Conservation (phyloP, 2,329 filamentous ascomycete species). For the Volutella citrinella region DNA sequence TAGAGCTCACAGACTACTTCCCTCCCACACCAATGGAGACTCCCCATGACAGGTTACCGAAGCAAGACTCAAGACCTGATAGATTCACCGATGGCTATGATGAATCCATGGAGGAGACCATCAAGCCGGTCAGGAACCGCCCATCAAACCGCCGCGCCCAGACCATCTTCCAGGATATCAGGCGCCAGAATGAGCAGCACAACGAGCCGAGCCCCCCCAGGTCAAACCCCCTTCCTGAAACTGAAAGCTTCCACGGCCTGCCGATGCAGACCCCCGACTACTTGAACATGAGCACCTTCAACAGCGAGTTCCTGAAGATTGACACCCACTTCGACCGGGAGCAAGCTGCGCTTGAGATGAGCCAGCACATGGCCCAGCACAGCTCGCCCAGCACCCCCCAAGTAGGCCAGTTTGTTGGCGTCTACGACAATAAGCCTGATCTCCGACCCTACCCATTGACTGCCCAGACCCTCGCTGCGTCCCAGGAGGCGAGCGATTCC, state of each 20-base stretch:
- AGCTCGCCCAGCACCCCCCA: conserved; percentile 52
- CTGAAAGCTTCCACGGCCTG: conserved; percentile 44
- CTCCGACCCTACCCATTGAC: conserved; percentile 29
- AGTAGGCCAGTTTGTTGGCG: conserved; percentile 38
- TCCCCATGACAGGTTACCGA: conserved; percentile 47
- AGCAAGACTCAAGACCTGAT: conserved; percentile 39
- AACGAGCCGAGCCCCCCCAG: conserved; percentile 54
- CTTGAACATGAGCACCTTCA: conserved; percentile 50
- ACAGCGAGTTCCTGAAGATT: conserved; percentile 42
- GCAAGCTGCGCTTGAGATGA: conserved; percentile 38
- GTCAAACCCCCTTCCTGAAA: conserved; percentile 46
- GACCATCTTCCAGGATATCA: conserved; percentile 58
- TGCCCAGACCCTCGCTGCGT: conserved; percentile 16
- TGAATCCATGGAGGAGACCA: conserved; percentile 64
- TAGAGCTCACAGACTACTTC: conserved; percentile 54
- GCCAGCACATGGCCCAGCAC: conserved; percentile 44
- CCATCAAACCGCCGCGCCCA: conserved; percentile 41
- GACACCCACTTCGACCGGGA: conserved; percentile 31
- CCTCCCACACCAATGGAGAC: conserved; percentile 68
- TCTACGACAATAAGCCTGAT: conserved; percentile 44
- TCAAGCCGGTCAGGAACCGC: conserved; percentile 51
- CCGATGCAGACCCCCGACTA: conserved; percentile 55
- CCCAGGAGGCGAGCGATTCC: conserved; percentile 16
- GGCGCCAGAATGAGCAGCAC: conserved; percentile 51
- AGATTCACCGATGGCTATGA: conserved; percentile 62